Evolutionary conservation across 768 basidiomycete genomes (phyloP).

Genomic region (Russula dissimulans): DNA sequence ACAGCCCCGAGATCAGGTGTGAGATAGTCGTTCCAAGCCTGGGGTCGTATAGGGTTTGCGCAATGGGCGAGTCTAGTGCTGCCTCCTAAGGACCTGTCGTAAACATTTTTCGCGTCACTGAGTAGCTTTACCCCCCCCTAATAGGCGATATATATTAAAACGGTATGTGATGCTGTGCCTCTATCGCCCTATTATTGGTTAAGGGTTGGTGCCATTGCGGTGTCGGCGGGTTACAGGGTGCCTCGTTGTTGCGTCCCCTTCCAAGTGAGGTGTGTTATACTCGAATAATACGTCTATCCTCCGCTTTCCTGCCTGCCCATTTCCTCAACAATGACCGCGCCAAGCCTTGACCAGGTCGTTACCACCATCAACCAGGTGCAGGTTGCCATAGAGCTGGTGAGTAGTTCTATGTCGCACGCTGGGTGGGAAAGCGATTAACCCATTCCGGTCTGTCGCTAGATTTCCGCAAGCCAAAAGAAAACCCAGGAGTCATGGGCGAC

Average conservation of each 20-base stretch:
- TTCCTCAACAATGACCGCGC: conserved; percentile 9
- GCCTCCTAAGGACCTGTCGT: no score
- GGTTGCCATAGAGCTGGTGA: conserved; percentile 5
- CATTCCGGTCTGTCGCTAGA: not conserved
- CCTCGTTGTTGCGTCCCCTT: conserved; percentile 6
- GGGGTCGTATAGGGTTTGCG: no score
- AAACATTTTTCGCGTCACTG: not conserved
- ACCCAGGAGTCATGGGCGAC: not conserved
- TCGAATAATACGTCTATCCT: not conserved
- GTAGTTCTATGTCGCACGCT: not conserved
- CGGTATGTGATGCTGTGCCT: conserved; percentile 2
- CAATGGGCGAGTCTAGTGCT: no score
- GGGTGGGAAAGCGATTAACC: not conserved
- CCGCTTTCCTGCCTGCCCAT: not conserved
- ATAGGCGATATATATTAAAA: not conserved
- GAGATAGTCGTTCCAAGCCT: no score
- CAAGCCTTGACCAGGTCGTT: conserved; percentile 8
- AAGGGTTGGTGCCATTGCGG: not conserved
- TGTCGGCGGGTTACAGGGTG: not conserved
- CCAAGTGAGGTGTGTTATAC: not conserved
- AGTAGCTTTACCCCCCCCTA: not conserved
- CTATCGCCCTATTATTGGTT: not conserved
- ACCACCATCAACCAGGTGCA: conserved; percentile 5
- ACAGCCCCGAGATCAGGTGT: no score
- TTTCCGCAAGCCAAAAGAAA: conserved; percentile 7